A percentile compares a stretch with the other conserved stretches of the same genome.
phyloP scores from a whole-genome alignment of 2,329 filamentous ascomycete species.

The Sporothrix dimorphospora region DNA sequence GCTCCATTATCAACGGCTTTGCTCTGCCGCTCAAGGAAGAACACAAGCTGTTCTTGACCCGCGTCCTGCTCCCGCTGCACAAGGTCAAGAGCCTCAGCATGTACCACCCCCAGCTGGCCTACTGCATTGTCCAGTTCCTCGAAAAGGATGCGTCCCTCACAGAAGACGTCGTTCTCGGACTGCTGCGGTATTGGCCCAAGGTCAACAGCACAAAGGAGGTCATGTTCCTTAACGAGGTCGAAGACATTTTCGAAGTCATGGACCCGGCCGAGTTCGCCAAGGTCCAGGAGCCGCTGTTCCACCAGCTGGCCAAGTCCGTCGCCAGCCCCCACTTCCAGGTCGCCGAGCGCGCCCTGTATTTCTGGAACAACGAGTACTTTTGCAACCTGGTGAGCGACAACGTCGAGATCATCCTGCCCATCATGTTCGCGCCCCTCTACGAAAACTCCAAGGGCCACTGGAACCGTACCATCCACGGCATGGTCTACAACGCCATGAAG shows the following conservation, averaged over 20 bases:
- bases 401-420: conserved; percentile 95
- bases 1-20: conserved; percentile 99
- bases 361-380: conserved; percentile 99
- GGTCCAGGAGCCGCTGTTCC: conserved; percentile 96
- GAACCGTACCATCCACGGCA: conserved; percentile 98
- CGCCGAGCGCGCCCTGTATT: conserved; percentile 94
- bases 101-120: conserved; percentile 98
- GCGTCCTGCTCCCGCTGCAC: conserved; percentile 90
- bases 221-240: conserved; percentile 99
- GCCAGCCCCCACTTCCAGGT: conserved; percentile 99
- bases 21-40: conserved; percentile 96
- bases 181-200: conserved; percentile 98
- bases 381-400: conserved; percentile 99
- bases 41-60: conserved; percentile 95
- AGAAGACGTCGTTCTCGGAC: conserved; percentile 94
- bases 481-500: conserved; percentile 99
- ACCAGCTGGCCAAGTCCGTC: conserved; percentile 95
- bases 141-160: conserved; percentile 97
- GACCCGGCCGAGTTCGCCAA: conserved; percentile 98
- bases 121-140: conserved; percentile 98
- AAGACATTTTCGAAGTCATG: conserved; percentile 99
- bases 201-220: conserved; percentile 99
- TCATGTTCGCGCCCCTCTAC: conserved; percentile 98
- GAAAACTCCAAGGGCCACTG: conserved; percentile 99
- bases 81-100: conserved; percentile 99